phyloP scores from a whole-genome alignment of 768 basidiomycete genomes.

The Lepiota venenata region DNA sequence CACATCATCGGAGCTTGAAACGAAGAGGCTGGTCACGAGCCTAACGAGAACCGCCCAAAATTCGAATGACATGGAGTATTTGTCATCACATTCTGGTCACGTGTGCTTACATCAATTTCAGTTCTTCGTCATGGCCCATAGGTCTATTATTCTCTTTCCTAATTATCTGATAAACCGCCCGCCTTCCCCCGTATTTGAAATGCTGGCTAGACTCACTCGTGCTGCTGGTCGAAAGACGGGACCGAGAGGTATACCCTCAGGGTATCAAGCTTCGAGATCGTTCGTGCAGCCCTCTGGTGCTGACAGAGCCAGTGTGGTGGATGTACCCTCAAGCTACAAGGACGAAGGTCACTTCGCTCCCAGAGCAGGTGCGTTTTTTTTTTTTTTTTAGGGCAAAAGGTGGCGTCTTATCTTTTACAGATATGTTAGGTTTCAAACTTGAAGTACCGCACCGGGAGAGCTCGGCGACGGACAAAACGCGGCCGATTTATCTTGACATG shows the following conservation, averaged over 20 bases:
- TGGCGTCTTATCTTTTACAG: conserved; percentile 32
- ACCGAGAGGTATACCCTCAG: conserved; percentile 23
- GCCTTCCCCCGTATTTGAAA: conserved; percentile 24
- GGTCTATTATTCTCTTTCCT: neutral
- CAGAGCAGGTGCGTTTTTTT: conserved; percentile 48
- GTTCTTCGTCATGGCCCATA: conserved; percentile 5
- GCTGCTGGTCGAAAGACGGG: conserved; percentile 31
- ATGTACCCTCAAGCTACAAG: conserved; percentile 71
- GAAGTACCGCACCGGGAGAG: conserved; percentile 60
- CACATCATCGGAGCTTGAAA: too few relatives aligned
- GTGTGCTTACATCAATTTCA: neutral
- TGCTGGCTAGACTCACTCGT: conserved; percentile 58
- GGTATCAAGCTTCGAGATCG: conserved; percentile 40
- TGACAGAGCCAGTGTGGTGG: conserved; percentile 80
- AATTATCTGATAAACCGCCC: conserved; percentile 9
- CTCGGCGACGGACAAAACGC: conserved; percentile 53
- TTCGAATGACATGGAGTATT: neutral
- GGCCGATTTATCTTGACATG: conserved; percentile 98
- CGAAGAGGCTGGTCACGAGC: too few relatives aligned
- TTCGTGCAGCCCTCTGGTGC: conserved; percentile 83
- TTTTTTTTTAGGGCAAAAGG: neutral
- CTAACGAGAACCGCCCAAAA: too few relatives aligned
- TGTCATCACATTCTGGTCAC: neutral
- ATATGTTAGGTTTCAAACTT: conserved; percentile 89
- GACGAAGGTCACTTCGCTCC: conserved; percentile 71